A percentile compares a stretch with the other conserved stretches of the same genome.
Conservation (phyloP, 176 grass and related monocot species). For the Cenchrus americanus region DNA sequence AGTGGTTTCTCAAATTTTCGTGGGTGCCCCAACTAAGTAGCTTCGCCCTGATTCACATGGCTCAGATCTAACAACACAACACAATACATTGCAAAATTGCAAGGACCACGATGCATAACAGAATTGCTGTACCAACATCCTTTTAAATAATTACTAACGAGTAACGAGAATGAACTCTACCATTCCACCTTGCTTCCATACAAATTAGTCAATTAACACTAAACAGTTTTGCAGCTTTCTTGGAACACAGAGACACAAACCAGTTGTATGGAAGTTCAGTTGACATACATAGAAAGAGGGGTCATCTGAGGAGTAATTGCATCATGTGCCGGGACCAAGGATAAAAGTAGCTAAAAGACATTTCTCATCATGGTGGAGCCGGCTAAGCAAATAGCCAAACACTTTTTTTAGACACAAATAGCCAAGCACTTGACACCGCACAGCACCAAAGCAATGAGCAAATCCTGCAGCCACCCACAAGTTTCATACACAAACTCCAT, state of each 20-base stretch:
- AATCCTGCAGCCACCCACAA: conserved; percentile 11
- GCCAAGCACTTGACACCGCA: not conserved
- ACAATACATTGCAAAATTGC: not conserved
- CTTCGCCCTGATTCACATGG: not conserved
- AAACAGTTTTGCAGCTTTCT: not conserved
- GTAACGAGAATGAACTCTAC: not conserved
- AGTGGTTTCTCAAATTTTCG: no score
- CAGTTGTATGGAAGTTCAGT: not conserved
- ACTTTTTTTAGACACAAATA: not conserved
- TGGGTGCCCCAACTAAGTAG: no score
- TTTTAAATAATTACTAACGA: not conserved
- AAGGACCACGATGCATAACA: conserved; percentile 9
- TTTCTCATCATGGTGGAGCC: not conserved
- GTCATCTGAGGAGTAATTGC: not conserved
- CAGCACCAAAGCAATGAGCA: not conserved
- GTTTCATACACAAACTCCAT: conserved; percentile 8
- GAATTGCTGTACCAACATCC: not conserved
- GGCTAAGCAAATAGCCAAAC: not conserved
- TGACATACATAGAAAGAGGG: not conserved
- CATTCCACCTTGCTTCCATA: not conserved
- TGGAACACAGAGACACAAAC: not conserved
- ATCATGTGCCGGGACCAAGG: conserved; percentile 21
- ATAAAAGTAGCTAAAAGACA: conserved; percentile 15
- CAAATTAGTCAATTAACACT: not conserved
- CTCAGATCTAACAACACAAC: conserved; percentile 7